A percentile compares a stretch with the other conserved stretches of the same genome.
phyloP scores from a whole-genome alignment of 108 stramenopile species.

The Skeletonema tropicum region DNA sequence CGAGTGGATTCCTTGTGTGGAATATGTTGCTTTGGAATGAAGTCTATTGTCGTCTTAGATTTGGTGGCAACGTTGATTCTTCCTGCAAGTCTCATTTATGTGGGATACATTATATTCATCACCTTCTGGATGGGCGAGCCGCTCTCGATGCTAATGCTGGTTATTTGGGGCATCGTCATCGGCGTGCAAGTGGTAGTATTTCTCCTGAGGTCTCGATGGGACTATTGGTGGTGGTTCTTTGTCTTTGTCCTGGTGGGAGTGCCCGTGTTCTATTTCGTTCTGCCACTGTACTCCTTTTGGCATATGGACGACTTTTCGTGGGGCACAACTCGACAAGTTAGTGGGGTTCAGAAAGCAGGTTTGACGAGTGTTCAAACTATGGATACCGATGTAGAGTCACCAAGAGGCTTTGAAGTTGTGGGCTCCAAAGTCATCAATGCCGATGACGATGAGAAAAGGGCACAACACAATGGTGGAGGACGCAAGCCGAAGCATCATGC shows the following conservation, averaged over 20 bases:
- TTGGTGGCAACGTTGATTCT: constrained; percentile 52
- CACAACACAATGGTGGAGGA: not conserved
- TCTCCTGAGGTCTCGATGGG: constrained; percentile 53
- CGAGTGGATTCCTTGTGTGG: constrained; percentile 56
- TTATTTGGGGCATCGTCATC: constrained; percentile 52
- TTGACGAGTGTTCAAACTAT: constrained; percentile 28
- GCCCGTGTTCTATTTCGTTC: constrained; percentile 63
- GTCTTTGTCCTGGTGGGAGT: constrained; percentile 55
- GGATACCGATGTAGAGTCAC: constrained; percentile 30
- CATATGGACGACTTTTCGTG: constrained; percentile 72
- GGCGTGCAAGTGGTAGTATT: constrained; percentile 58
- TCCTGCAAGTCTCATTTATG: constrained; percentile 50
- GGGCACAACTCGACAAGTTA: constrained; percentile 59
- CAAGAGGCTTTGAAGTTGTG: constrained; percentile 16
- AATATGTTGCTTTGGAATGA: constrained; percentile 55
- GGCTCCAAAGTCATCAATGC: constrained; percentile 2
- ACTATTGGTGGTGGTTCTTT: constrained; percentile 66
- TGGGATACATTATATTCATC: constrained; percentile 51
- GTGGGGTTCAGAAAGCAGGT: constrained; percentile 13
- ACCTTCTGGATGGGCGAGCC: constrained; percentile 53
- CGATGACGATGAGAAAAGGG: not conserved
- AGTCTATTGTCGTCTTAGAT: constrained; percentile 49
- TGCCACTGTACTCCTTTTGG: constrained; percentile 63
- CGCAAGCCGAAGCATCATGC: not conserved
- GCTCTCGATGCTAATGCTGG: constrained; percentile 43